phyloP scores from a whole-genome alignment of 345 rosid genomes.

The Eucalyptus tenuipes region DNA sequence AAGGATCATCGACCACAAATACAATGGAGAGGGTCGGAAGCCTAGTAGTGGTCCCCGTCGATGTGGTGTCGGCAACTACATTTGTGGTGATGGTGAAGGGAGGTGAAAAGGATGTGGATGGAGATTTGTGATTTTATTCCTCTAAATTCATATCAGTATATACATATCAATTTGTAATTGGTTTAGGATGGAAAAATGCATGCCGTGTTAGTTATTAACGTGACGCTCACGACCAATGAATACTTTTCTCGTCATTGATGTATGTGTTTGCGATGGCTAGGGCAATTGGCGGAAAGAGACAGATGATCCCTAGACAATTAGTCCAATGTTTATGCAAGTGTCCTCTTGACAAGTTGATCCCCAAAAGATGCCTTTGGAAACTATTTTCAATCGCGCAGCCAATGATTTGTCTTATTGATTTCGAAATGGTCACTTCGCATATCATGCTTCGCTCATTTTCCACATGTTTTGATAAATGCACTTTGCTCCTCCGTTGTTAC shows the following conservation, averaged over 20 bases:
- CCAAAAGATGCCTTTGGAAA: neutral
- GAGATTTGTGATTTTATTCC: too few species aligned
- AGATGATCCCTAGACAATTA: neutral
- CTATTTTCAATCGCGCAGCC: neutral
- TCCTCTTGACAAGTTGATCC: neutral
- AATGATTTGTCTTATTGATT: neutral
- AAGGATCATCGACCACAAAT: too few species aligned
- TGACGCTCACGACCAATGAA: rapidly evolving
- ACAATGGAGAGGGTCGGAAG: too few species aligned
- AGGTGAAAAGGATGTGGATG: too few species aligned
- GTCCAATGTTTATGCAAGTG: neutral
- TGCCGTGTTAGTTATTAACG: rapidly evolving
- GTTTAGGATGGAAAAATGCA: too few species aligned
- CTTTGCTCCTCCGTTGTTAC: rapidly evolving
- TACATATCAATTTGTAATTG: too few species aligned
- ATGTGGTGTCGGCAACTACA: too few species aligned
- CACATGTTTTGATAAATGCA: neutral
- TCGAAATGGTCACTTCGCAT: neutral
- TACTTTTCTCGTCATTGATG: neutral
- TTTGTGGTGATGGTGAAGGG: too few species aligned
- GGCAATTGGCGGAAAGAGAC: neutral
- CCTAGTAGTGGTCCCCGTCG: too few species aligned
- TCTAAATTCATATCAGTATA: too few species aligned
- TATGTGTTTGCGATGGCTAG: neutral
- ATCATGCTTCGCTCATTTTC: neutral